Base-by-base conservation (phyloP, 805 yeast species). In the Tetrapisispora taiwanensis region DNA sequence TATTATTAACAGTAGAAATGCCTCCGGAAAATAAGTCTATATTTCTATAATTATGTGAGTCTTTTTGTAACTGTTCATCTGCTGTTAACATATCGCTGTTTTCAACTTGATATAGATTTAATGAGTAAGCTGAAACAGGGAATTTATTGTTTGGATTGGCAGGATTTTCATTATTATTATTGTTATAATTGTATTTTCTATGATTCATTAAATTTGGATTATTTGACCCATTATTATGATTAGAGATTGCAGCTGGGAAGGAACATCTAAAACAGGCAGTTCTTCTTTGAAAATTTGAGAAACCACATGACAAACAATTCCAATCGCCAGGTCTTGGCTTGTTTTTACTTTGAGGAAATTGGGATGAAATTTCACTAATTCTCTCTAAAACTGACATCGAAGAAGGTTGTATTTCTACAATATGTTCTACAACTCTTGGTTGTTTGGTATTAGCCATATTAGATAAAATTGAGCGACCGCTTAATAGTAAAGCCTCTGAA, bases 251-350 rank as follows among this genome's bases (percentile, higher is more conserved):
- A 9, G 86, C 85, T 6, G 95, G 95, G 65, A 83, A 87, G 2
- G 90, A 81, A 60, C 97, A 89, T 50, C 96, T 73, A 71, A 89
- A 87, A 64, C 97, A 89, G 2, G 94, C 94, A 2, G 94, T 84
- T 63, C 97, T 75, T 56, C 96, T 76, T 65, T 89, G 97, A 66
- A 89, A 89, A 63, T 89, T 89, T 20, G 95, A 84, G 57, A 89
- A 89, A 1, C 96, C 95, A 70, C 97, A 89, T 7, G 89, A 80
- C 22, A 95, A 95, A 63, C 97, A 89, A n/a, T 84, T 85, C 97
- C 97, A 89, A 61, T 89, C 97, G 18, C 97, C 97, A 0, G 97
- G 97, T 58, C 97, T 73, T 19, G 95, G 95, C 54, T 92, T 73
- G 63, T 89, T 88, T 52, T 86, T 83, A 30, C 80, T 75, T 27